phyloP scores from a whole-genome alignment of 2,329 filamentous ascomycete genomes.

The Didymella segeticola region DNA sequence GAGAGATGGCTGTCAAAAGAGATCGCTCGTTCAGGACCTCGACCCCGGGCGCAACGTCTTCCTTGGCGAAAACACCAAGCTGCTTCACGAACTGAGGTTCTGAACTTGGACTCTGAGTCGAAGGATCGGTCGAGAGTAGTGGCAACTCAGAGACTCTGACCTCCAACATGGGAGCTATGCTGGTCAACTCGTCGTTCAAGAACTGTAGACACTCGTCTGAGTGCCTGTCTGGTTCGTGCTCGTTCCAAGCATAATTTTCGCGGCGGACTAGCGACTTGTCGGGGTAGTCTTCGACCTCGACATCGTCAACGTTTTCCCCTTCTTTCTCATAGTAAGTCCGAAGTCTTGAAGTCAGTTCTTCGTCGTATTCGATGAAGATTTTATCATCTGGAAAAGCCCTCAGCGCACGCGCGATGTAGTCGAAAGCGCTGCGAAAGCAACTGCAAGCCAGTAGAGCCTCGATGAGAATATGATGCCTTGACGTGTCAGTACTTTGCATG shows the following conservation, averaged over 20 bases:
- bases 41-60: conserved; percentile 79
- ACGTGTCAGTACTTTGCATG: conserved; percentile 13
- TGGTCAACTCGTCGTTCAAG: conserved; percentile 73
- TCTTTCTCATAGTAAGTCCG: conserved; percentile 31
- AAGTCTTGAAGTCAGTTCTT: conserved; percentile 54
- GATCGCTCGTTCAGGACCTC: conserved; percentile 82
- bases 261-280: conserved; percentile 73
- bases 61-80: conserved; percentile 86
- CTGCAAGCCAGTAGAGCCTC: conserved; percentile 66
- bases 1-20: conserved; percentile 86
- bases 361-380: conserved; percentile 62
- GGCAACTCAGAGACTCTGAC: conserved; percentile 80
- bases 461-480: conserved; percentile 46
- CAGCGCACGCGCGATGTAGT: conserved; percentile 70
- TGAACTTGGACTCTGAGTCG: conserved; percentile 53
- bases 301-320: conserved; percentile 43
- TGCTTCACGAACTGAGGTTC: conserved; percentile 70
- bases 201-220: conserved; percentile 64
- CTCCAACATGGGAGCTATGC: conserved; percentile 80
- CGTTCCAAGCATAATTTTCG: conserved; percentile 70
- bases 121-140: conserved; percentile 55
- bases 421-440: conserved; percentile 71
- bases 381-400: conserved; percentile 61
- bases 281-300: conserved; percentile 65
- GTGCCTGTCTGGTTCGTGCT: conserved; percentile 65